These are phyloP conservation scores for Orbilia brochopaga DNA, from an alignment of 2,329 filamentous ascomycete species.

Conservation along the genomic window DNA sequence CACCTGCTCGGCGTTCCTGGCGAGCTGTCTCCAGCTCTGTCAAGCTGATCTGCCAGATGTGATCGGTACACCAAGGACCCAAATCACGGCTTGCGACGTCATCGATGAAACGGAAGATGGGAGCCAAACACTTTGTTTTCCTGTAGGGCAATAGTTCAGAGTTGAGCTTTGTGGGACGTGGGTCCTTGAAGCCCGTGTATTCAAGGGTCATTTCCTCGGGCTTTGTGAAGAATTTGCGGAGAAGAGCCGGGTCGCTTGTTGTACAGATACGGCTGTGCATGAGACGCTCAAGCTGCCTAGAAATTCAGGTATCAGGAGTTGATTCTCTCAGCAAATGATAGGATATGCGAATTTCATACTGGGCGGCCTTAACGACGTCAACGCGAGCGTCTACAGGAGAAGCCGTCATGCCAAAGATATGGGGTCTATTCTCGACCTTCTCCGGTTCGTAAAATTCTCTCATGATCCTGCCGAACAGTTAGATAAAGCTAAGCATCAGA, in stretches of 20 bases:
- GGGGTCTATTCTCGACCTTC: slow-evolving; percentile 65
- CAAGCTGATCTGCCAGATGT: slow-evolving; percentile 76
- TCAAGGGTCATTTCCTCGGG: slow-evolving; percentile 67
- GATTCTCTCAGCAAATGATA: neutral
- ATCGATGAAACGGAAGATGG: slow-evolving; percentile 52
- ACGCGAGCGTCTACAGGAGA: slow-evolving; percentile 86
- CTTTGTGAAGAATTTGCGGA: slow-evolving; percentile 66
- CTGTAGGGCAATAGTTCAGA: slow-evolving; percentile 18
- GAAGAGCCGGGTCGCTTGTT: slow-evolving; percentile 66
- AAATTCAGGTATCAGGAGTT: neutral
- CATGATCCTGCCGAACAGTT: slow-evolving; percentile 68
- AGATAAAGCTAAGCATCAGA: slow-evolving; percentile 22
- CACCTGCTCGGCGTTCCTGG: slow-evolving; percentile 64
- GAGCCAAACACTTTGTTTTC: slow-evolving; percentile 60
- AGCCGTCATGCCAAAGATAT: slow-evolving; percentile 94
- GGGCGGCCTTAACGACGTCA: slow-evolving; percentile 73
- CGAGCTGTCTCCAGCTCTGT: slow-evolving; percentile 68
- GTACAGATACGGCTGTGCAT: slow-evolving; percentile 86
- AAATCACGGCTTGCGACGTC: slow-evolving; percentile 59
- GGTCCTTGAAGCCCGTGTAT: slow-evolving; percentile 64
- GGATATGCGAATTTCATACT: slow-evolving; percentile 56
- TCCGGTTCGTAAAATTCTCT: slow-evolving; percentile 77
- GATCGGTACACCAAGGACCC: slow-evolving; percentile 83
- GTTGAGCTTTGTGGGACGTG: slow-evolving; percentile 71
- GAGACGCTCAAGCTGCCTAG: slow-evolving; percentile 47